Base-by-base conservation (phyloP, 441 rosid genomes). In the Cnidoscolus chayamansa region DNA sequence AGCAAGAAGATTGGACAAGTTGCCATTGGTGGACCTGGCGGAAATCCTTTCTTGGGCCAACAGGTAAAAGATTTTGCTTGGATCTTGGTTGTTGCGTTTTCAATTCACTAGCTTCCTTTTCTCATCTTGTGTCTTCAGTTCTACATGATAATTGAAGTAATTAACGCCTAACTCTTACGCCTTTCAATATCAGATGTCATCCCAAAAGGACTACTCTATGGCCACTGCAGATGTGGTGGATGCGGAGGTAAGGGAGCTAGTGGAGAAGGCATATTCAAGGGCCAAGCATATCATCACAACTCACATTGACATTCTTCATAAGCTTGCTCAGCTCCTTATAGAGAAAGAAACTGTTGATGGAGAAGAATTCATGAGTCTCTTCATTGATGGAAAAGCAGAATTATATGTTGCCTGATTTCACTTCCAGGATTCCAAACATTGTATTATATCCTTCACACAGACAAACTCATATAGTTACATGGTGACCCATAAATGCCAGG, bases 151-250 rank as follows among this genome's bases (percentile, higher is more conserved):
- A 7, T 17, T 45, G 30, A 32, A 49, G 37, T 54, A 32, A 5
- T 62, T 45, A 53, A 68, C 60, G 49, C 68, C 73, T 11, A 20
- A 59, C 51, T 63, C 40, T 19, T 20, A 16, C 40, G 30, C 63
- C 31, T 73, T 70, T 68, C 3, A 3, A 59, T 65, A 68, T 81
- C 78, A 93, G 98, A 91, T 91, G 98, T 89, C 97, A 48, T 84
- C 94, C 17, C 98, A 93, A 83, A 93, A 93, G 78, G 98, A 93
- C 78, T 93, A 93, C 84, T 93, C 98, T 7, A 93, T 93, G 98
- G 98, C 97, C 25, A 93, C 98, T 8, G 97, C 98, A 0, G 98
- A 93, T 71, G 81, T 92, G 62, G 98, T 93, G 67, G 98, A 93
- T 76, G 82, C 93, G 0, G 98, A 93, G 78, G 98, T 93, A 31